Evolutionary conservation across 495 filamentous ascomycete genomes (phyloP).

Genomic region (Gamarada debralockiae): DNA sequence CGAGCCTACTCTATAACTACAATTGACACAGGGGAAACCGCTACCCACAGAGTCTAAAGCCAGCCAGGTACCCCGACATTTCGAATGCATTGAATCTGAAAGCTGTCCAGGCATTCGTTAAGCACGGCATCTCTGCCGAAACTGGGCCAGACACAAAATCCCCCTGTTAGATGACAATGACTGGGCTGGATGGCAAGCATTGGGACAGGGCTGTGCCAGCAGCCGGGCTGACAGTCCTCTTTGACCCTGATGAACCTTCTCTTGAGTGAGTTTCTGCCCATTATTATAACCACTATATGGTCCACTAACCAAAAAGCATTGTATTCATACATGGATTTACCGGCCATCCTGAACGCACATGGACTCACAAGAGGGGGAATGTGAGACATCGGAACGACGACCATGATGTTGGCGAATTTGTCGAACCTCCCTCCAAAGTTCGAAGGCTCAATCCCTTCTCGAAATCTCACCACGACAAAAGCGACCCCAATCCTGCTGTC

Average conservation of each 20-base stretch:
- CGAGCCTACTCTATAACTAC: too few relatives aligned
- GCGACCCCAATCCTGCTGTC: background rate
- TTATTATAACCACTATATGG: background rate
- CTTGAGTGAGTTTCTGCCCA: slow-evolving; percentile 1
- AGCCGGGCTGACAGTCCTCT: background rate
- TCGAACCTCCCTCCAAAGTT: slow-evolving; percentile 7
- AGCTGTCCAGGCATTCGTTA: too few relatives aligned
- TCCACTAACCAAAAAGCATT: slow-evolving; percentile 18
- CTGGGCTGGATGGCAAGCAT: background rate
- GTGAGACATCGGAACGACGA: background rate
- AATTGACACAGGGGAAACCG: too few relatives aligned
- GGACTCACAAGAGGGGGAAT: slow-evolving; percentile 15
- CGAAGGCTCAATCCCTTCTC: slow-evolving; percentile 4
- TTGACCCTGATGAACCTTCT: slow-evolving; percentile 2
- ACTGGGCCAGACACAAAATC: too few relatives aligned
- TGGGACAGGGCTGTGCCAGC: background rate
- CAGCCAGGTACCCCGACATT: too few relatives aligned
- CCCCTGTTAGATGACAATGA: background rate
- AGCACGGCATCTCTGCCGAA: too few relatives aligned
- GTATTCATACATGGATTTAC: slow-evolving; percentile 33
- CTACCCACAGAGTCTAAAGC: too few relatives aligned
- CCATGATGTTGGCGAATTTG: background rate
- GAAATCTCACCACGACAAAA: background rate
- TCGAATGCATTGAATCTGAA: too few relatives aligned
- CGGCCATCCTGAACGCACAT: slow-evolving; percentile 26